Conservation (phyloP, 305 asterid genomes). For the Ilex paraguariensis region DNA sequence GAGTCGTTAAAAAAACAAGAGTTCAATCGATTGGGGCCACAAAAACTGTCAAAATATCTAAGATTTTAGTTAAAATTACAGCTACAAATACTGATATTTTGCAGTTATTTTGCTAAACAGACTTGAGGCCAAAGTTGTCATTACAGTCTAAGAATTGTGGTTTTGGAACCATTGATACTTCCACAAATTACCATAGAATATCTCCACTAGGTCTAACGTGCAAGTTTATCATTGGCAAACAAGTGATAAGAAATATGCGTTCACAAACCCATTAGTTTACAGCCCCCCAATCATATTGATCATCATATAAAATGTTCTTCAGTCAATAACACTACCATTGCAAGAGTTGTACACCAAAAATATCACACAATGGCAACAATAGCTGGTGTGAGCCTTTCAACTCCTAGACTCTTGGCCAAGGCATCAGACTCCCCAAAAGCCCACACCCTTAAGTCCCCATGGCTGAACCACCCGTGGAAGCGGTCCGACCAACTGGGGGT, state of each 20-base stretch:
- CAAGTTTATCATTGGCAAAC: constrained; percentile 22
- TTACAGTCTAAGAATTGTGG: too few relatives aligned
- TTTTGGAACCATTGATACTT: too few relatives aligned
- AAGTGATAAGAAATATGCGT: constrained; percentile 53
- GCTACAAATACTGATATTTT: too few relatives aligned
- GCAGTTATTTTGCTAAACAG: too few relatives aligned
- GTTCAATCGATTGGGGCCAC: too few relatives aligned
- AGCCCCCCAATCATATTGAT: constrained; percentile 14
- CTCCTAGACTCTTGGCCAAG: constrained; percentile 34
- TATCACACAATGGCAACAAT: constrained; percentile 38
- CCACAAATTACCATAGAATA: constrained; percentile 8
- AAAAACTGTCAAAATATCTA: too few relatives aligned
- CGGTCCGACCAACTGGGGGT: constrained; percentile 13
- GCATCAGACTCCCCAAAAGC: constrained; percentile 29
- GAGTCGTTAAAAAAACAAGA: too few relatives aligned
- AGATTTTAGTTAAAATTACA: too few relatives aligned
- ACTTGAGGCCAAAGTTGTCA: too few relatives aligned
- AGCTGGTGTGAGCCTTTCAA: constrained; percentile 47
- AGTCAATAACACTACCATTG: not conserved
- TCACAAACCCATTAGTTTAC: constrained; percentile 16
- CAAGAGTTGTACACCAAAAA: not conserved
- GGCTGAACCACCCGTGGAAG: constrained; percentile 35
- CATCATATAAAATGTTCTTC: not conserved
- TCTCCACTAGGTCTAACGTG: constrained; percentile 32
- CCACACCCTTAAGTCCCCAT: constrained; percentile 5